Evolutionary conservation across 108 stramenopile genomes (phyloP), one percentile per base, ranked within the genome.

Genomic region (Bacterosira constricta): DNA sequence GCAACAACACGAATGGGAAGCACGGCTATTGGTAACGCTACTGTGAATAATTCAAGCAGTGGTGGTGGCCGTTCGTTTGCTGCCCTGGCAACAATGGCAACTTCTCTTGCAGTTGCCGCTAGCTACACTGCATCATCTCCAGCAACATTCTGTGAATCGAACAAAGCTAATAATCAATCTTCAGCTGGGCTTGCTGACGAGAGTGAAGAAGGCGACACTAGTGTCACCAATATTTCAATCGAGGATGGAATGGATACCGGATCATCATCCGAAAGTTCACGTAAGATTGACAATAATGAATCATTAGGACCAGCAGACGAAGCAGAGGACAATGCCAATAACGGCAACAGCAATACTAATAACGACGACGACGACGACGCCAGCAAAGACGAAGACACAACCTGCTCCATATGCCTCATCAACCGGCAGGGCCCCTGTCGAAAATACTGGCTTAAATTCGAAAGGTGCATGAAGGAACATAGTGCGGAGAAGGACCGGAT

Each of bases 391-490:
- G 93, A 94, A 68, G 84, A 86, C 13, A 94, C 93, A 25, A 60
- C 85, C 18, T 94, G 93, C 55, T 82, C 85, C 59, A 94, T 94
- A 42, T 94, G 93, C 59, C 67, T 87, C 42, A 91, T 90, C 31
- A 91, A 91, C 66, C 86, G 93, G 11, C 89, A 88, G 72, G 93
- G 93, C 20, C 93, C 93, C n/a, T 94, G 93, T 76, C 76, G 90
- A 39, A 85, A 79, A 4, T 81, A 81, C 50, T 94, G 93, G 93
- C 64, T 89, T 6, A 91, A 90, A 50, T 85, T 94, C 25, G 93
- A 94, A 64, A 68, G 81, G 18, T 94, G 93, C 50, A 88, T 90
- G 69, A 94, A 94, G 70, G 92, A 94, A 41, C 79, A 93, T 65
- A 17, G 60, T 32, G 81, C 65, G 3, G 77, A 76, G 50, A 62